Base-by-base conservation (phyloP, 1,284 basidiomycete genomes). In the Austroboletus rostrupii region DNA sequence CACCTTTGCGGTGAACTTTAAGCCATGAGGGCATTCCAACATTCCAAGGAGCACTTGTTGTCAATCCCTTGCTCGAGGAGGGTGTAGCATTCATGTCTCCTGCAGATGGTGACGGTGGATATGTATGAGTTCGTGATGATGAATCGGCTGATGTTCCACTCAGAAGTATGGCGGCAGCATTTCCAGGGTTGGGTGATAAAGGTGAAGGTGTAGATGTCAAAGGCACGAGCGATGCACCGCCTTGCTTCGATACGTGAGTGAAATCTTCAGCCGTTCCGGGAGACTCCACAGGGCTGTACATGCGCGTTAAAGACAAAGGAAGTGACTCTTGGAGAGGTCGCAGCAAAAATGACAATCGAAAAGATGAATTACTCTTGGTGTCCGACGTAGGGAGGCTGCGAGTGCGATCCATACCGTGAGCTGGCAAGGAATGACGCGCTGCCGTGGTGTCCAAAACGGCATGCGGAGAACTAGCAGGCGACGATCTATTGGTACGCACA, bases 11-110 rank as follows among this genome's bases (percentile, higher is more conserved):
- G 23, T 78, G 73, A n/a, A 73, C 72, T 57, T 75, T 82, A 41
- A 90, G 69, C 87, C 87, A 90, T 14, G 81, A 80, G 3, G 87
- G 85, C 37, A 90, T 80, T 43, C 78, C 77, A 43, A 87, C 76
- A 52, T 66, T 74, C 81, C 82, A 84, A 38, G 77, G 71, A 52
- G 69, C 61, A 46, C 55, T 61, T 40, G 57, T 55, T 43, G 46
- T 54, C 17, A 62, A 46, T 31, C 60, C 66, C 42, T 69, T 69
- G 48, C 46, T 50, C 7, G 46, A 32, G 26, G 43, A 69, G 54
- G 48, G 61, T 55, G 60, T 47, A 47, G 66, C 57, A 48, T 58
- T 57, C 47, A 43, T 21, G 35, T 75, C 67, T 68, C 75, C 66
- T 62, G 65, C 67, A 52, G 76, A 74, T 60, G 78, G 76, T 51